A percentile compares a stretch with the other conserved stretches of the same genome.
phyloP scores from a whole-genome alignment of 108 stramenopile genomes.

The Cyclostephanos tholiformis region DNA sequence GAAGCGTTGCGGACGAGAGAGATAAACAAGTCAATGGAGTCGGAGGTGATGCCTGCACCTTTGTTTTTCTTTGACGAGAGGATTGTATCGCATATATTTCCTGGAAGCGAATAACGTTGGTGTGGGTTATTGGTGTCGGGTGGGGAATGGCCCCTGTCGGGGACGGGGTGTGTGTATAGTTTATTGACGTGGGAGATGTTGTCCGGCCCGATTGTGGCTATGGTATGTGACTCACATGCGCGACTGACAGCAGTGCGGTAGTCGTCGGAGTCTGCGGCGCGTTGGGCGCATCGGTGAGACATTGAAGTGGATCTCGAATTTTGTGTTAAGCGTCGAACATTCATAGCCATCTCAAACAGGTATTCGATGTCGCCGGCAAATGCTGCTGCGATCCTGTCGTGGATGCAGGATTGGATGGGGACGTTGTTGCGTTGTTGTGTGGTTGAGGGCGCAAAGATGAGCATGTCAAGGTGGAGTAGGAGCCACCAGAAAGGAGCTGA shows the following conservation, averaged over 20 bases:
- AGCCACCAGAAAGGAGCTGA: constrained; percentile 21
- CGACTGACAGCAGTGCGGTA: constrained; percentile 17
- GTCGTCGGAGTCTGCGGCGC: constrained; percentile 35
- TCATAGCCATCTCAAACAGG: neutral
- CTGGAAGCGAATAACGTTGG: constrained; percentile 15
- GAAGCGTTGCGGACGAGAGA: constrained; percentile 3
- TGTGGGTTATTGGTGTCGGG: neutral
- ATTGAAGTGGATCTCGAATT: neutral
- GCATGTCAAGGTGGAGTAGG: constrained; percentile 21
- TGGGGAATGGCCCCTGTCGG: neutral
- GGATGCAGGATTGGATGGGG: neutral
- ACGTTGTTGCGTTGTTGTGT: neutral
- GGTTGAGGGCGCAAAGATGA: constrained; percentile 11
- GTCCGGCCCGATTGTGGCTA: constrained; percentile 16
- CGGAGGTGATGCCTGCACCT: constrained; percentile 6
- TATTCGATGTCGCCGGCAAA: constrained; percentile 2
- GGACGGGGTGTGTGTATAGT: neutral
- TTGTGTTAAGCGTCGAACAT: neutral
- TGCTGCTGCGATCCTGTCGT: neutral
- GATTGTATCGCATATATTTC: constrained; percentile 23
- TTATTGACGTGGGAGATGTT: constrained; percentile 1
- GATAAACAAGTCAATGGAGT: constrained; percentile 17
- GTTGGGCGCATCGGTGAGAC: neutral
- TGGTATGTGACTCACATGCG: neutral
- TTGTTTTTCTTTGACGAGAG: neutral